Conservation (phyloP, 2,329 filamentous ascomycete genomes). For the Sporothrix pseudoabietina region DNA sequence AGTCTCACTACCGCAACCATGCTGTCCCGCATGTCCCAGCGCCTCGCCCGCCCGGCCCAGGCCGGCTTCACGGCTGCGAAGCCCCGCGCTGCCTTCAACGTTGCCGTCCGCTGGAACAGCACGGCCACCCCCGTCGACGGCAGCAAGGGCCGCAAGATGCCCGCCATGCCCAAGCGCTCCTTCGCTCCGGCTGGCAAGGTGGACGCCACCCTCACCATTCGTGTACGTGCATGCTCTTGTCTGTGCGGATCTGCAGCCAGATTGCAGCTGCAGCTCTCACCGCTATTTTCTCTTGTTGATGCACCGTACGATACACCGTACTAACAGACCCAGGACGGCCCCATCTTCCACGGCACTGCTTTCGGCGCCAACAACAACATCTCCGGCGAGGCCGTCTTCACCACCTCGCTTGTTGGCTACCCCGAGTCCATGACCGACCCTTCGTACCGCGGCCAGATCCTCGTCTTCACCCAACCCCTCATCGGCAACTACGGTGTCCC, state of each 20-base stretch:
- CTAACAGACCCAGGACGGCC: slow-evolving; percentile 67
- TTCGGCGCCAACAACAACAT: slow-evolving; percentile 97
- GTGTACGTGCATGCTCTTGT: slow-evolving; percentile 56
- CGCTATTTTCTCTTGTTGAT: background rate
- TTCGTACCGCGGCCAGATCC: slow-evolving; percentile 89
- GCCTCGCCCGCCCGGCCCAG: slow-evolving; percentile 52
- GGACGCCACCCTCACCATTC: slow-evolving; percentile 91
- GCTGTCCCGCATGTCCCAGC: slow-evolving; percentile 60
- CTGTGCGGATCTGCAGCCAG: background rate
- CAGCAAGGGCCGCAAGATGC: slow-evolving; percentile 70
- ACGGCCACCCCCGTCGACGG: slow-evolving; percentile 58
- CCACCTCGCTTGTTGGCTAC: slow-evolving; percentile 95
- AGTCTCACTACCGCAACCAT: slow-evolving; percentile 44
- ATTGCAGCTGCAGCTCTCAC: background rate
- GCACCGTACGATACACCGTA: background rate
- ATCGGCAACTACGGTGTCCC: slow-evolving; percentile 99
- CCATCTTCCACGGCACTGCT: slow-evolving; percentile 92
- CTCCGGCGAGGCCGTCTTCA: slow-evolving; percentile 97
- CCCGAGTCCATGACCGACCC: slow-evolving; percentile 92
- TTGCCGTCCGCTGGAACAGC: slow-evolving; percentile 42
- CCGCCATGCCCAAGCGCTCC: slow-evolving; percentile 57
- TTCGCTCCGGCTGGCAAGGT: slow-evolving; percentile 67
- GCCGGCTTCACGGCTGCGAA: slow-evolving; percentile 35
- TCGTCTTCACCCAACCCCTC: slow-evolving; percentile 96
- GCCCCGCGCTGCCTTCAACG: slow-evolving; percentile 46